Conservation (phyloP, 2,329 filamentous ascomycete species). For the Alternaria dauci region DNA sequence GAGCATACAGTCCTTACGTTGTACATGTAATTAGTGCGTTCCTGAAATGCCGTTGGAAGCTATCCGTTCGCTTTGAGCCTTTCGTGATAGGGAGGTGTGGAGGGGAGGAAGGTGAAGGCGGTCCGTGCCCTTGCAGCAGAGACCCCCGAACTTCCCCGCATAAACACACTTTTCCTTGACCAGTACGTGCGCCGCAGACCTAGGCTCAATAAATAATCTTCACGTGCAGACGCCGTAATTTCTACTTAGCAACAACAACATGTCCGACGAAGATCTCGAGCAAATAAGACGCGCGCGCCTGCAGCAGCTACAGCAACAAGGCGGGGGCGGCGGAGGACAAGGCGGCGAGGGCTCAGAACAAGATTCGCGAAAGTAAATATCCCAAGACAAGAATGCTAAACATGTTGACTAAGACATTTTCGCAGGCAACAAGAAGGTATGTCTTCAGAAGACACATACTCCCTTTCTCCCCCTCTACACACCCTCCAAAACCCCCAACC, state of each 20-base stretch:
- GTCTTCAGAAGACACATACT: conserved; percentile 34
- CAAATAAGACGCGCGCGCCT: conserved; percentile 93
- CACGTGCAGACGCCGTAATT: background rate
- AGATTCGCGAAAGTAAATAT: conserved; percentile 63
- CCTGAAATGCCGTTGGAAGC: too few relatives aligned
- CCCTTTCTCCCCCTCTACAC: background rate
- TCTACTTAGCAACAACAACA: conserved; percentile 41
- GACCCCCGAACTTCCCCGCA: conserved; percentile 22
- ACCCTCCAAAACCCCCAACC: conserved; percentile 21
- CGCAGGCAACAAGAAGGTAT: conserved; percentile 35
- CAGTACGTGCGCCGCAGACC: conserved; percentile 6
- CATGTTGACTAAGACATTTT: background rate
- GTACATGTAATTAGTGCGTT: too few relatives aligned
- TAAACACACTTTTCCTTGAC: conserved; percentile 15
- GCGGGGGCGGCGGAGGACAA: conserved; percentile 64
- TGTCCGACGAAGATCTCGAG: conserved; percentile 73
- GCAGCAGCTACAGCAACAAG: conserved; percentile 84
- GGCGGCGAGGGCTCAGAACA: conserved; percentile 62
- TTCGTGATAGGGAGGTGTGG: background rate
- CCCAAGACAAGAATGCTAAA: background rate
- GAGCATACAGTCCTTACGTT: too few relatives aligned
- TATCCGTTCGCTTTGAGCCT: too few relatives aligned
- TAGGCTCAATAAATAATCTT: background rate
- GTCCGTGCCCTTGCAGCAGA: background rate
- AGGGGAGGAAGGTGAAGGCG: background rate